phyloP scores from a whole-genome alignment of 2,329 filamentous ascomycete genomes.

The Colletotrichum aenigma region DNA sequence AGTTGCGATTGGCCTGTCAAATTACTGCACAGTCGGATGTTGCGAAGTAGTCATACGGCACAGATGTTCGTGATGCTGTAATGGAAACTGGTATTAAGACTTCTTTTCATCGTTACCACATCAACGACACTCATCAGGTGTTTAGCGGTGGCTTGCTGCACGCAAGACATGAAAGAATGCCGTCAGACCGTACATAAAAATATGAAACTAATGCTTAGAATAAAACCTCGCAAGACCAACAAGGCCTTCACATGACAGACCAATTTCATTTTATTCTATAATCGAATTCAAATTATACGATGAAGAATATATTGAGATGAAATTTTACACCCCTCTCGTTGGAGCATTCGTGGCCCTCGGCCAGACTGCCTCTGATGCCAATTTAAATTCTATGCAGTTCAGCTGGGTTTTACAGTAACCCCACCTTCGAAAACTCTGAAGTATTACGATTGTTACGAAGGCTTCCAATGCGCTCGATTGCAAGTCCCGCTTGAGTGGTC shows the following conservation, averaged over 20 bases:
- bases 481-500: slow-evolving; percentile 47
- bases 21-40: neutral
- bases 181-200: neutral
- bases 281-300: neutral
- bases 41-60: neutral
- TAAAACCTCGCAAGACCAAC: neutral
- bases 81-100: accelerated
- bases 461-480: slow-evolving; percentile 44
- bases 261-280: neutral
- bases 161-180: neutral
- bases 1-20: neutral
- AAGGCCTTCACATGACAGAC: neutral
- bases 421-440: slow-evolving; percentile 35
- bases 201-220: neutral
- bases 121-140: accelerated
- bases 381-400: slow-evolving; percentile 24
- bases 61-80: neutral
- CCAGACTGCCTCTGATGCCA: neutral
- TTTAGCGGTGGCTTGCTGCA: accelerated
- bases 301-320: neutral
- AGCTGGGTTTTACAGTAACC: slow-evolving; percentile 38
- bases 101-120: neutral
- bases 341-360: neutral
- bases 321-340: neutral
- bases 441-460: slow-evolving; percentile 43